Evolutionary conservation across 495 filamentous ascomycete species (phyloP).

Genomic region (Aspergillus cavernicola): DNA sequence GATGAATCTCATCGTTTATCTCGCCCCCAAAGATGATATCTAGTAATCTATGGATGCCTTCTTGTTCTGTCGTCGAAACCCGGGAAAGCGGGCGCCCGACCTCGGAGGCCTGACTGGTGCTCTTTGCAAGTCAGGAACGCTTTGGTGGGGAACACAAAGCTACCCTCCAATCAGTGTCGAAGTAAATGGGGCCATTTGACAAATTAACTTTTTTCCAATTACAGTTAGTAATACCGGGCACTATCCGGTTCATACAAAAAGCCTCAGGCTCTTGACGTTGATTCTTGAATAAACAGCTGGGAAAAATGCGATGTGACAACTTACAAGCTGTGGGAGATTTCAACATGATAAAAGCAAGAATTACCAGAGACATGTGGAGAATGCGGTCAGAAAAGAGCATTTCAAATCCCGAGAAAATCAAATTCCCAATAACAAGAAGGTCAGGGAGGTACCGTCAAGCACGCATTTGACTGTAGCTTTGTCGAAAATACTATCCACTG

Average conservation of each 20-base stretch:
- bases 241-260: neutral
- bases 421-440: too few species aligned
- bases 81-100: neutral
- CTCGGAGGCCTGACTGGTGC: conserved; percentile 1
- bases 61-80: neutral
- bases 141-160: conserved; percentile 24
- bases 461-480: neutral
- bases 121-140: conserved; percentile 31
- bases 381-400: too few species aligned
- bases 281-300: too few species aligned
- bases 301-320: too few species aligned
- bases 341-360: too few species aligned
- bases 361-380: too few species aligned
- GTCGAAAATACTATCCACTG: conserved; percentile 4
- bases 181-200: conserved; percentile 15
- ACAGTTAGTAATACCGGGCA: conserved; percentile 2
- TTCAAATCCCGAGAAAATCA: too few species aligned
- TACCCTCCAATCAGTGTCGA: conserved; percentile 16
- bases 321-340: too few species aligned
- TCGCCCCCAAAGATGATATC: too few species aligned
- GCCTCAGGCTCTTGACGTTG: neutral
- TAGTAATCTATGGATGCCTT: neutral
- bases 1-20: neutral
- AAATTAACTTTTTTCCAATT: conserved; percentile 18
- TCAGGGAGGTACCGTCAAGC: neutral